phyloP scores from a whole-genome alignment of 108 stramenopile genomes.

The Asterionellopsis glacialis region DNA sequence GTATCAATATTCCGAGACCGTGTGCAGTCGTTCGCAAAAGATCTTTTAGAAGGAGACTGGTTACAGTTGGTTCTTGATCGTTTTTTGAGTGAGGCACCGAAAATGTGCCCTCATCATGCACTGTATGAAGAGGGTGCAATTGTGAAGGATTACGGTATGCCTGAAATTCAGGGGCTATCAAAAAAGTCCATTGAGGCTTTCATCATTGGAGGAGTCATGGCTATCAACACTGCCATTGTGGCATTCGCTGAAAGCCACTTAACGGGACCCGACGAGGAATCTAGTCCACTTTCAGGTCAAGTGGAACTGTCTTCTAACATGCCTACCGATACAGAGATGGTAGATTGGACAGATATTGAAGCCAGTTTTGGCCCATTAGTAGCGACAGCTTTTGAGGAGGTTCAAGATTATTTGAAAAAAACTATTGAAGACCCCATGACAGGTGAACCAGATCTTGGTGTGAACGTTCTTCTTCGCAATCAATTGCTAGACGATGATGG shows the following conservation, averaged over 20 bases:
- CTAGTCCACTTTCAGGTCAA: constrained; percentile 18
- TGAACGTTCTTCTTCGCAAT: constrained; percentile 35
- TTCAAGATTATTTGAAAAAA: constrained; percentile 26
- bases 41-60: constrained; percentile 33
- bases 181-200: constrained; percentile 21
- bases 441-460: constrained; percentile 22
- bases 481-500: constrained; percentile 28
- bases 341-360: constrained; percentile 51
- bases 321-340: constrained; percentile 20
- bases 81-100: constrained; percentile 32
- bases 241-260: constrained; percentile 23
- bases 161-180: constrained; percentile 10
- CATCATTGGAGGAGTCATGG: constrained; percentile 12
- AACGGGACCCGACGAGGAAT: constrained; percentile 3
- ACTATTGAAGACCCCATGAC: constrained; percentile 5
- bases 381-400: constrained; percentile 17
- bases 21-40: constrained; percentile 24
- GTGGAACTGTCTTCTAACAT: constrained; percentile 10
- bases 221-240: constrained; percentile 11
- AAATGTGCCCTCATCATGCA: constrained; percentile 52
- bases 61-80: constrained; percentile 38
- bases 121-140: constrained; percentile 15
- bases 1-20: constrained; percentile 34
- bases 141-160: constrained; percentile 2
- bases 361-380: constrained; percentile 41